Percentiles rank a stretch among this genome's conserved stretches.
Evolutionary conservation across 768 basidiomycete species (phyloP).

Genomic region (Lactarius tabidus): DNA sequence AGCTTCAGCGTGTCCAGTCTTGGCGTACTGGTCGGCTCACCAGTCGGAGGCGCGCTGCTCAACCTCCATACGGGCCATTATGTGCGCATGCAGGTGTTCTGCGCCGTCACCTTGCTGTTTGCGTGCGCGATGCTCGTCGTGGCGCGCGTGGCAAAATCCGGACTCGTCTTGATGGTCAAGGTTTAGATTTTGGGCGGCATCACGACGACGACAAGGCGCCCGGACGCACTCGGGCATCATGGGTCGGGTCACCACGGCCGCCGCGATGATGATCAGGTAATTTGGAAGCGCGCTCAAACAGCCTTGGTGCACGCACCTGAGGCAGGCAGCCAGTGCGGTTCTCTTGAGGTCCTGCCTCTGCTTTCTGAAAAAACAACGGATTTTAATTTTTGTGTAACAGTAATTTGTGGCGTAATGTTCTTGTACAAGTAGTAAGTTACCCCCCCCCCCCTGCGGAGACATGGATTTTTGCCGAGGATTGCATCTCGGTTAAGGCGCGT

Average conservation of each 20-base stretch:
- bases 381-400: too few relatives aligned
- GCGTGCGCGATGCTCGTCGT: not conserved
- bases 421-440: too few relatives aligned
- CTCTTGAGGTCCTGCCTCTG: not conserved
- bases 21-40: conserved; percentile 26
- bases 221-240: not conserved
- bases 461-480: not conserved
- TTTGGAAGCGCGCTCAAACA: not conserved
- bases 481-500: not conserved
- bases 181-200: not conserved
- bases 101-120: conserved; percentile 9
- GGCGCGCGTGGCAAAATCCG: conserved; percentile 10
- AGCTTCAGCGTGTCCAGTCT: conserved; percentile 25
- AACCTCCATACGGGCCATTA: conserved; percentile 17
- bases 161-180: conserved; percentile 6
- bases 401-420: too few relatives aligned
- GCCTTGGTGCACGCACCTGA: not conserved
- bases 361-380: too few relatives aligned
- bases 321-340: too few relatives aligned
- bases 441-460: not conserved
- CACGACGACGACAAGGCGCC: too few relatives aligned
- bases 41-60: conserved; percentile 26
- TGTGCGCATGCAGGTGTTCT: conserved; percentile 16
- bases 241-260: too few relatives aligned
- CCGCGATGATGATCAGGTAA: too few relatives aligned